phyloP scores from a whole-genome alignment of 768 basidiomycete species.

The Suillus sp. region DNA sequence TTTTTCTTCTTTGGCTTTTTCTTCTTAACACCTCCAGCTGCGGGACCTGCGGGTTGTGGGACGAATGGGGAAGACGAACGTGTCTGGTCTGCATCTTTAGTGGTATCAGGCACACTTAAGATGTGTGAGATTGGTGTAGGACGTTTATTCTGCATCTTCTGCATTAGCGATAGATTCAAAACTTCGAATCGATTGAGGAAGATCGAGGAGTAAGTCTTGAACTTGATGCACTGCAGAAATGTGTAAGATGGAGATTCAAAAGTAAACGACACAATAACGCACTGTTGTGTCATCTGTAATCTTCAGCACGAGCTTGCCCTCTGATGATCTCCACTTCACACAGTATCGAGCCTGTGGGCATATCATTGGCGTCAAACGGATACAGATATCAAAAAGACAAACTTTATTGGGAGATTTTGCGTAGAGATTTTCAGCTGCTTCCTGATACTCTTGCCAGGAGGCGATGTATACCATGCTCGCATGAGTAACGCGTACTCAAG shows the following conservation, averaged over 20 bases:
- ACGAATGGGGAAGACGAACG: conserved; percentile 37
- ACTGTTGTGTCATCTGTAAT: conserved; percentile 91
- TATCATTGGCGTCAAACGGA: background rate
- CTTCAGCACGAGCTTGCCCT: conserved; percentile 89
- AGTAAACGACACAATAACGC: conserved; percentile 34
- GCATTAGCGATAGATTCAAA: conserved; percentile 83
- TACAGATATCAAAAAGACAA: conserved; percentile 25
- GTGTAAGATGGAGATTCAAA: background rate
- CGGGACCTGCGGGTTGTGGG: conserved; percentile 34
- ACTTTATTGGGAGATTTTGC: conserved; percentile 77
- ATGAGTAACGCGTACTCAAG: conserved; percentile 30
- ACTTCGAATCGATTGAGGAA: conserved; percentile 96
- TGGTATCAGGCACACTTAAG: conserved; percentile 11
- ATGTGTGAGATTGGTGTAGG: conserved; percentile 36
- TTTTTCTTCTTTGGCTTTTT: conserved; percentile 86
- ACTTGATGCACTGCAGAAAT: conserved; percentile 80
- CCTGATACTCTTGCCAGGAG: conserved; percentile 88
- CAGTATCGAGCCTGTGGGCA: conserved; percentile 76
- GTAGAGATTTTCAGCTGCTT: conserved; percentile 88
- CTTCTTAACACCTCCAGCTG: conserved; percentile 73
- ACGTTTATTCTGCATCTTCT: conserved; percentile 78
- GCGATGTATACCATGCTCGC: conserved; percentile 84
- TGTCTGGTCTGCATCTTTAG: conserved; percentile 28
- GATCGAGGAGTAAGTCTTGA: conserved; percentile 92
- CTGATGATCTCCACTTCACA: conserved; percentile 87